Percentiles rank a stretch among this genome's conserved stretches.
Evolutionary conservation across 2,329 filamentous ascomycete species (phyloP).

Genomic region (Nemania sp.): DNA sequence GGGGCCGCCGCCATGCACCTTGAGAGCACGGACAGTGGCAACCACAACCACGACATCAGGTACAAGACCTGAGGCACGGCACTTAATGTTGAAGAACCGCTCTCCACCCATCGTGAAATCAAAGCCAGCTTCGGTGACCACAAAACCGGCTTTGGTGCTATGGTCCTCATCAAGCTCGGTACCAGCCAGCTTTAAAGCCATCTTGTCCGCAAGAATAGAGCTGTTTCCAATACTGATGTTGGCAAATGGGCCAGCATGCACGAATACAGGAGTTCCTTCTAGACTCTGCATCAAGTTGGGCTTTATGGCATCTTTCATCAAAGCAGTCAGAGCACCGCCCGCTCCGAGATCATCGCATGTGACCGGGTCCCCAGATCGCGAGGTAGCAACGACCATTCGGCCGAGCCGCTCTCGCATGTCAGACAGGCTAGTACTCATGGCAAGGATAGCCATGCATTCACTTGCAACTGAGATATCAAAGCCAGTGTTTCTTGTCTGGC

Average conservation of each 20-base stretch:
- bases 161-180: constrained; percentile 91
- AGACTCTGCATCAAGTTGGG: constrained; percentile 98
- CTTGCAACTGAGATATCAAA: constrained; percentile 98
- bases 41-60: constrained; percentile 95
- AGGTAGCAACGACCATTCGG: constrained; percentile 93
- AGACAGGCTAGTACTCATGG: constrained; percentile 80
- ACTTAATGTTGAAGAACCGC: constrained; percentile 99
- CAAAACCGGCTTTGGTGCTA: constrained; percentile 81
- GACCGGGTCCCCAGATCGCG: constrained; percentile 81
- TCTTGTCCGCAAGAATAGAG: constrained; percentile 90
- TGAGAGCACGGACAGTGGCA: constrained; percentile 91
- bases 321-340: constrained; percentile 85
- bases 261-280: constrained; percentile 95
- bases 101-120: constrained; percentile 99
- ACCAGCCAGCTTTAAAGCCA: constrained; percentile 93
- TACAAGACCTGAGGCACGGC: constrained; percentile 86
- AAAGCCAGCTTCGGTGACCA: constrained; percentile 95
- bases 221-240: constrained; percentile 98
- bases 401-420: constrained; percentile 94
- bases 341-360: constrained; percentile 95
- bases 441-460: constrained; percentile 98
- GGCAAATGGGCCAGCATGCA: constrained; percentile 95
- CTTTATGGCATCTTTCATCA: constrained; percentile 99
- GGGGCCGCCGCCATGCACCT: constrained; percentile 96
- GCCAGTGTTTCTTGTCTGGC: constrained; percentile 82